Conservation (phyloP, 1,284 basidiomycete genomes). For the Malassezia vespertilionis region DNA sequence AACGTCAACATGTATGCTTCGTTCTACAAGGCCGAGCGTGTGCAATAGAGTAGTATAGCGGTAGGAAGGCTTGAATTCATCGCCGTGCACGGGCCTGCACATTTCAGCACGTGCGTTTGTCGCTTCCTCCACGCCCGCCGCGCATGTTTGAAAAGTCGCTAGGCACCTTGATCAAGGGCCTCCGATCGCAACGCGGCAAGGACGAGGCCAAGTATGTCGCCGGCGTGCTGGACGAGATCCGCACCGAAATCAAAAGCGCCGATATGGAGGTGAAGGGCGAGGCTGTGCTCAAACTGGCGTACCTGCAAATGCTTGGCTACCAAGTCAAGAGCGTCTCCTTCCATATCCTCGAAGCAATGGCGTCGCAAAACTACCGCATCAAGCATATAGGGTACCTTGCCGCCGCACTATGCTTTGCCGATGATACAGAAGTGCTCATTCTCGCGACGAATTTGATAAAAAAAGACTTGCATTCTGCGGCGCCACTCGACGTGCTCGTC, state of each 20-base stretch:
- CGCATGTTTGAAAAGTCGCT: conserved; percentile 45
- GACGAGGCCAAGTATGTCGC: conserved; percentile 50
- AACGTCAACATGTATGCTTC: conserved; percentile 57
- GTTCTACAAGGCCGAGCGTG: conserved; percentile 48
- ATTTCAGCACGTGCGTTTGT: neutral
- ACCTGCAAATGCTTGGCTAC: conserved; percentile 80
- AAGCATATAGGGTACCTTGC: conserved; percentile 94
- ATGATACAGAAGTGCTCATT: conserved; percentile 93
- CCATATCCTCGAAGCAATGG: conserved; percentile 96
- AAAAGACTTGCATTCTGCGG: conserved; percentile 77
- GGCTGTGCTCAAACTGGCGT: conserved; percentile 88
- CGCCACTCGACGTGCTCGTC: conserved; percentile 64
- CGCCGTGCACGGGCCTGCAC: neutral
- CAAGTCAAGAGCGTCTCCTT: conserved; percentile 50
- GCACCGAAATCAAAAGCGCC: conserved; percentile 76
- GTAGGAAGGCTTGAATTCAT: neutral
- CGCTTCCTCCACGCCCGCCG: neutral
- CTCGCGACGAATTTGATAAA: conserved; percentile 93
- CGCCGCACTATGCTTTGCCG: conserved; percentile 78
- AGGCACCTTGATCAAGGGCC: conserved; percentile 43
- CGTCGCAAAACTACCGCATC: conserved; percentile 73
- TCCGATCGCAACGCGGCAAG: conserved; percentile 47
- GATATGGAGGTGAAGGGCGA: conserved; percentile 95
- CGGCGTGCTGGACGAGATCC: conserved; percentile 59
- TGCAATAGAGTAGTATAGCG: no score